Evolutionary conservation across 306 rosid genomes (phyloP), one percentile per base, ranked within the genome.

Genomic region (Adenanthera pavonina): DNA sequence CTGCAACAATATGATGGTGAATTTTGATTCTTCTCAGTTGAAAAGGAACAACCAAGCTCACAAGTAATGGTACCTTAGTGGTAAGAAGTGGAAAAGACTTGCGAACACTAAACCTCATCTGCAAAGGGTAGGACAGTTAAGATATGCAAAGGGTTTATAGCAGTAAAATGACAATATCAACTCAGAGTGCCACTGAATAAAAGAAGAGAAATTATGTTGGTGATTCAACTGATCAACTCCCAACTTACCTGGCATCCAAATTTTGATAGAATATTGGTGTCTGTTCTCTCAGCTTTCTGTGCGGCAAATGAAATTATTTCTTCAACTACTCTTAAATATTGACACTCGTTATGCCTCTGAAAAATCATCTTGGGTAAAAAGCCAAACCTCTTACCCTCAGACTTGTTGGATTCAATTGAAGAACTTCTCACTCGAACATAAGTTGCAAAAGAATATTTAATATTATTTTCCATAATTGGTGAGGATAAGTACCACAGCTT

Each of bases 21-120:
- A 40, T 25, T 25, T 60, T 15, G 38, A 60, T 61, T 30, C 40
- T 5, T 61, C 68, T 47, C 17, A 64, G 19, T 4, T 36, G 52
- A 10, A 46, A 61, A 60, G 62, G 35, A 41, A 64, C 36, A 46
- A 35, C 61, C 70, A 82, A 72, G n/a, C 46, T 49, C 68, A 15
- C 53, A 47, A 34, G 56, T 60, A 78, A 48, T 43, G 79, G 48
- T 84, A 78, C 92, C 94, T 90, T 88, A 33, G 94, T 88, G 68
- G 94, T 90, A 44, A 90, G 88, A 84, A 90, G 88, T 2, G 94
- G 94, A 79, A 88, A 90, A 64, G 78, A 72, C 62, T 56, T 88
- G 36, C 94, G 92, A 69, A 90, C 82, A 77, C 88, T 88, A 83
- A 82, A 86, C 78, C 85, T 83, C 90, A 90, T 86, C 94, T 90